Evolutionary conservation across 2,329 filamentous ascomycete species (phyloP), one percentile per base, ranked within the genome.

Genomic region (Botrytis deweyae): DNA sequence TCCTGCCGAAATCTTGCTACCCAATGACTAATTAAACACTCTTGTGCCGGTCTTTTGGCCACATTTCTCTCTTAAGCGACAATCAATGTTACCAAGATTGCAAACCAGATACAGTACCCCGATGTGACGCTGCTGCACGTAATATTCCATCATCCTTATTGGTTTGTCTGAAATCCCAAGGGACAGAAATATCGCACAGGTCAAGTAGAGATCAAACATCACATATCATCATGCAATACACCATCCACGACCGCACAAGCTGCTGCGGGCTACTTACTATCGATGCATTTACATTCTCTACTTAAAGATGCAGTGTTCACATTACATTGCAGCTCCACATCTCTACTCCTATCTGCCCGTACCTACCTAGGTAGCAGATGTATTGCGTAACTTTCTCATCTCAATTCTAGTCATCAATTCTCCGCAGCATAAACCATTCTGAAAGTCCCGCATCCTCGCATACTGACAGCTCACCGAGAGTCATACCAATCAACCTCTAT

Each of bases 121-220:
- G 42, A 61, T 40, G 40, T 72, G 71, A 69, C 40, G 52, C 61
- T 72, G 63, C 71, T 72, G 71, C 71, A 72, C 64, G 71, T 72
- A 72, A 72, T 68, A 49, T 72, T 25, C 52, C 42, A n/a, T 18
- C 46, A 38, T 72, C 38, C 33, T 62, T 20, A 72, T 72, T 72
- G 71, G 71, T 58, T 42, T 38, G 25, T 40, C 29, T n/a, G 20
- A 55, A 61, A n/a, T 64, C 40, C 38, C 38, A 62, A n/a, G 14
- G 55, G 33, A 58, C 38, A 72, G 29, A 44, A 25, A 55, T 29
- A 55, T 72, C 62, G 71, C 71, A 72, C 49, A 72, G 40, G 44
- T 64, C 61, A 72, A 33, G 70, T 9, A 72, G 64, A 72, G 67
- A 70, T 69, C 64, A 67, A 66, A 68, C 40, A 72, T 52, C 63